Percentiles rank a stretch among this genome's conserved stretches.
Evolutionary conservation across 495 filamentous ascomycete species (phyloP).

Genomic region (Aspergillus taichungensis): DNA sequence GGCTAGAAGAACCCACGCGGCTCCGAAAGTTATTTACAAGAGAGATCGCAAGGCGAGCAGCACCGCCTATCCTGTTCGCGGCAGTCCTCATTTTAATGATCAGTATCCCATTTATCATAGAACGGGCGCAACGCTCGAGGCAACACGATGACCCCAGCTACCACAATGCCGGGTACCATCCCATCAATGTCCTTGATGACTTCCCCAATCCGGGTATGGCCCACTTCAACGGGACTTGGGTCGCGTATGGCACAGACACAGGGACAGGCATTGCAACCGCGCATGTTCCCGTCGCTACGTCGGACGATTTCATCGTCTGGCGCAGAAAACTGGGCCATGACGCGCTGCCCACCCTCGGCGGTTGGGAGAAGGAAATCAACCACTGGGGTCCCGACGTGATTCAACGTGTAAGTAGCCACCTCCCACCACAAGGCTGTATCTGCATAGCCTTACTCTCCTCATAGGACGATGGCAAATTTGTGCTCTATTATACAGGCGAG

Average conservation of each 20-base stretch:
- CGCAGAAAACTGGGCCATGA: conserved; percentile 19
- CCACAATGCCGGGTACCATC: conserved; percentile 10
- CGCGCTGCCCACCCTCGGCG: conserved; percentile 17
- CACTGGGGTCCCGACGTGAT: conserved; percentile 32
- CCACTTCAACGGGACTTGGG: conserved; percentile 25
- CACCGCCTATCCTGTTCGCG: background rate
- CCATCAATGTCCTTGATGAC: conserved; percentile 16
- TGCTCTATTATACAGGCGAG: conserved; percentile 49
- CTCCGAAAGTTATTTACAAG: background rate
- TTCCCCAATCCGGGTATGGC: conserved; percentile 32
- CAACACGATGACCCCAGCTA: conserved; percentile 14
- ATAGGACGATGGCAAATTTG: conserved; percentile 36
- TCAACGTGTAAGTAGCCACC: conserved; percentile 17
- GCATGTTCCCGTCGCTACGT: conserved; percentile 24
- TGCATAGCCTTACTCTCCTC: background rate
- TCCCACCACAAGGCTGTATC: background rate
- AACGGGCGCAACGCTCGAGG: background rate
- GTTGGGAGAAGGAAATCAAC: conserved; percentile 18
- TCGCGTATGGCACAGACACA: conserved; percentile 27
- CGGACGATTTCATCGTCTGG: conserved; percentile 25
- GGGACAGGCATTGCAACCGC: conserved; percentile 11
- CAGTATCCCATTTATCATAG: conserved; percentile 3
- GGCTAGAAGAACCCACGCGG: background rate
- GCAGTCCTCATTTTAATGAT: background rate
- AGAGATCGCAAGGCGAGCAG: background rate